A percentile compares a stretch with the other conserved stretches of the same genome.
phyloP scores from a whole-genome alignment of 2,329 filamentous ascomycete genomes.

The Coniosporium tulheliwenetii region DNA sequence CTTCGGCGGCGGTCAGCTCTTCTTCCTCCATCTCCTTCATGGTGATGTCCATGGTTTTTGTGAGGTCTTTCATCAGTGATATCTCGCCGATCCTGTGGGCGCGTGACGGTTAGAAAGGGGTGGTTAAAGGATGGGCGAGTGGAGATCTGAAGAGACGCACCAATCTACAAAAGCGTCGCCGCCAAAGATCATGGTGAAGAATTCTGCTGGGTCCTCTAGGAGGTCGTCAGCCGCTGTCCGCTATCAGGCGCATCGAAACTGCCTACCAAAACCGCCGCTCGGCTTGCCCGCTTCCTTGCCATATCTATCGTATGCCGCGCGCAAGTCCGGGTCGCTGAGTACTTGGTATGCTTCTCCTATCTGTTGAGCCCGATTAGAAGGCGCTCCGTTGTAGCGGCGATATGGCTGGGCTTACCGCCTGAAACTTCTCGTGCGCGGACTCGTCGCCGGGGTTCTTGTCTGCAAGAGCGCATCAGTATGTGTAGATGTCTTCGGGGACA shows the following conservation, averaged over 20 bases:
- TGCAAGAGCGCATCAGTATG: conserved; percentile 16
- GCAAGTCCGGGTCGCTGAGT: conserved; percentile 71
- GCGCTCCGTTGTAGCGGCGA: conserved; percentile 4
- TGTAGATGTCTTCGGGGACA: conserved; percentile 3
- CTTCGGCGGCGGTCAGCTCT: conserved; percentile 30
- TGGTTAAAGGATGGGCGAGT: too few species aligned
- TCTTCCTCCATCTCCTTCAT: conserved; percentile 66
- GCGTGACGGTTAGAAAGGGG: not conserved
- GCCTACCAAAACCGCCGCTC: conserved; percentile 66
- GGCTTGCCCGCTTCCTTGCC: conserved; percentile 92
- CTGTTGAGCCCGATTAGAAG: conserved; percentile 17
- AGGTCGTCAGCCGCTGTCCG: conserved; percentile 5
- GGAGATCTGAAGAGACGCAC: conserved; percentile 10
- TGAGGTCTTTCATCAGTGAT: conserved; percentile 95
- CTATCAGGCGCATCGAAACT: not conserved
- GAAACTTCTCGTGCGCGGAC: conserved; percentile 85
- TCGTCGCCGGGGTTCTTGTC: conserved; percentile 98
- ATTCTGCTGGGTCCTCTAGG: conserved; percentile 76
- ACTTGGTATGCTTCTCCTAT: conserved; percentile 64
- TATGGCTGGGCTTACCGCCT: conserved; percentile 43
- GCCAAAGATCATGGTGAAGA: conserved; percentile 97
- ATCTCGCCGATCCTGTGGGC: conserved; percentile 68
- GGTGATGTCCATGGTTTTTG: conserved; percentile 95
- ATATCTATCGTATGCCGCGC: conserved; percentile 89
- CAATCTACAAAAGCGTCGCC: conserved; percentile 91